Conservation (phyloP, 192 early-diverging fungal species). For the Backusella mclennaniae region DNA sequence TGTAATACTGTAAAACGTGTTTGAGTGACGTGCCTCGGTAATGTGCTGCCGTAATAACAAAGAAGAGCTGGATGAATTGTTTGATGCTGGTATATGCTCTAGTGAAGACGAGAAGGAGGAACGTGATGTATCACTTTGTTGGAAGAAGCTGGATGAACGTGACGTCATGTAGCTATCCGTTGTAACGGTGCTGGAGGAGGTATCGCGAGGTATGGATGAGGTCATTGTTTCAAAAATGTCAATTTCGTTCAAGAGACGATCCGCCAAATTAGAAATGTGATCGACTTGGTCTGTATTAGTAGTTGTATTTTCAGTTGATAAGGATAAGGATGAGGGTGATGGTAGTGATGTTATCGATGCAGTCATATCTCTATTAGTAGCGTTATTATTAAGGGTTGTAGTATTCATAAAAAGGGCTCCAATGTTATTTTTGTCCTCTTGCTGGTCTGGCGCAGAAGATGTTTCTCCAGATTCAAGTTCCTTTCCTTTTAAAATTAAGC, state of each 20-base stretch:
- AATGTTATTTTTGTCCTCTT: neutral
- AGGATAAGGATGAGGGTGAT: neutral
- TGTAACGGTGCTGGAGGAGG: neutral
- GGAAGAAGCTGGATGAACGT: neutral
- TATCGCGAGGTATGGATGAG: neutral
- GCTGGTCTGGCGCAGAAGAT: neutral
- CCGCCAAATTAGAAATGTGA: conserved; percentile 23
- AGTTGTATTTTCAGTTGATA: neutral
- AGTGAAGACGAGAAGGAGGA: neutral
- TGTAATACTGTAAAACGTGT: conserved; percentile 2
- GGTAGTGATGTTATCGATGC: neutral
- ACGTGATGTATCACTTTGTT: neutral
- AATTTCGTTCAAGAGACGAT: conserved; percentile 24
- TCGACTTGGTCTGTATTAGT: neutral
- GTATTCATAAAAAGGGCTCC: too few relatives aligned
- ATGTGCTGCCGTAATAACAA: conserved; percentile 16
- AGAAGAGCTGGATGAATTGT: neutral
- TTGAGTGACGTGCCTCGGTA: conserved; percentile 6
- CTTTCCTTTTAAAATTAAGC: conserved; percentile 30
- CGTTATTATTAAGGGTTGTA: neutral
- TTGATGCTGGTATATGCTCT: neutral
- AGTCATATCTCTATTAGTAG: neutral
- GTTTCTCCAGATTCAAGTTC: conserved; percentile 3
- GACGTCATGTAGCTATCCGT: neutral
- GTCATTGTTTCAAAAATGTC: conserved; percentile 16